These are phyloP conservation scores for Breviolum minutum DNA, from an alignment of 73 alveolate species.

Conservation along the genomic window DNA sequence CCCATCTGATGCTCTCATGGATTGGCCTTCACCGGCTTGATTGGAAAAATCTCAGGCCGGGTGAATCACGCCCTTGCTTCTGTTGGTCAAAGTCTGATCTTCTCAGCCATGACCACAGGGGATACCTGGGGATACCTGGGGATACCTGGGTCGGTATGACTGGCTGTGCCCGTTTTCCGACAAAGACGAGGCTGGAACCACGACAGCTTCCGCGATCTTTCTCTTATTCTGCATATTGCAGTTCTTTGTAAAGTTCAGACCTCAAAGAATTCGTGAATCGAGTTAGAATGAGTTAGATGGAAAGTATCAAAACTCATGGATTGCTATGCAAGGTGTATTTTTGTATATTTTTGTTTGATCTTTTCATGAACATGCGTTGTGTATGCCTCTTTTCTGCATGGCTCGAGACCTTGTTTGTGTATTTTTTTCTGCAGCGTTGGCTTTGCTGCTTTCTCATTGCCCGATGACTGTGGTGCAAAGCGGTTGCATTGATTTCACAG, in stretches of 20 bases:
- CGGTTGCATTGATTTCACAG: too few relatives aligned
- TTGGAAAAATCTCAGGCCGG: neutral
- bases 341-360: too few relatives aligned
- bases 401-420: too few relatives aligned
- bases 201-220: conserved; percentile 77
- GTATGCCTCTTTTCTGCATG: too few relatives aligned
- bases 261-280: neutral
- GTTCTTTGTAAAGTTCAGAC: conserved; percentile 67
- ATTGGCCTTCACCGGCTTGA: neutral
- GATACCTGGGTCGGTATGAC: neutral
- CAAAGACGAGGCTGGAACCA: conserved; percentile 62
- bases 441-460: too few relatives aligned
- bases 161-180: neutral
- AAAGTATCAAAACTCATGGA: too few relatives aligned
- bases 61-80: conserved; percentile 73
- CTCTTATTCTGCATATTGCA: conserved; percentile 74
- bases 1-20: neutral
- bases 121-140: neutral
- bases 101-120: conserved; percentile 12
- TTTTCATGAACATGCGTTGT: too few relatives aligned
- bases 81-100: conserved; percentile 69
- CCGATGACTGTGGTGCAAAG: too few relatives aligned
- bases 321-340: too few relatives aligned
- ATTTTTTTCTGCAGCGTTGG: too few relatives aligned
- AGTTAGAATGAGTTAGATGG: too few relatives aligned